Conservation (phyloP, 2,329 filamentous ascomycete species). For the Botrytis squamosa region DNA sequence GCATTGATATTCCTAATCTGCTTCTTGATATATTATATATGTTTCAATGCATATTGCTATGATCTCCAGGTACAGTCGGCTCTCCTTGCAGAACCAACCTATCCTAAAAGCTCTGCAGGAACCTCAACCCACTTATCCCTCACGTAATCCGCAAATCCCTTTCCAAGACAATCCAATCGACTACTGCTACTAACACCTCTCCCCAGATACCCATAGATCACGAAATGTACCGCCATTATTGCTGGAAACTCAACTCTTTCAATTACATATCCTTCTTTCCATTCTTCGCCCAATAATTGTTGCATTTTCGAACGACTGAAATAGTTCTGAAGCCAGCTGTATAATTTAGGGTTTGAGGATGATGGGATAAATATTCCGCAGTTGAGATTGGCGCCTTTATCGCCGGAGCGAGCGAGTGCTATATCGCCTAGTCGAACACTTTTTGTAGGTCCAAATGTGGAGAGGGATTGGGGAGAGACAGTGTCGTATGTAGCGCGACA, state of each 20-base stretch:
- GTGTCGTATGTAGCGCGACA: not conserved
- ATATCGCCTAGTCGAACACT: not conserved
- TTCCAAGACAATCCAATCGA: not conserved
- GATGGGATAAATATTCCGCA: not conserved
- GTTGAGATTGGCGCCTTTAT: not conserved
- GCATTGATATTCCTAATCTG: not conserved
- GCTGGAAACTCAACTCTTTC: not conserved
- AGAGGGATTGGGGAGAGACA: not conserved
- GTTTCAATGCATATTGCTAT: not conserved
- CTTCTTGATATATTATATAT: not conserved
- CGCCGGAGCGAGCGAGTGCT: not conserved
- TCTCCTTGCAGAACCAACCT: not conserved
- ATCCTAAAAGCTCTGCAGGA: not conserved
- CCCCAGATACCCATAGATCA: not conserved
- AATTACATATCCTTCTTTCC: not conserved
- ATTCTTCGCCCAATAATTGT: not conserved
- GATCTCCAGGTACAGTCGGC: not conserved
- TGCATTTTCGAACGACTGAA: not conserved
- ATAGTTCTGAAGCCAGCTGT: not conserved
- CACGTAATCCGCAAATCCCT: not conserved
- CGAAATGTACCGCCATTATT: not conserved
- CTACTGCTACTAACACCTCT: not conserved
- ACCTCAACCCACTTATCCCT: constrained; percentile 2
- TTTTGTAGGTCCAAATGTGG: not conserved
- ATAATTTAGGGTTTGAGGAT: not conserved